Conservation (phyloP, 495 filamentous ascomycete species). For the Alectoria sarmentosa region DNA sequence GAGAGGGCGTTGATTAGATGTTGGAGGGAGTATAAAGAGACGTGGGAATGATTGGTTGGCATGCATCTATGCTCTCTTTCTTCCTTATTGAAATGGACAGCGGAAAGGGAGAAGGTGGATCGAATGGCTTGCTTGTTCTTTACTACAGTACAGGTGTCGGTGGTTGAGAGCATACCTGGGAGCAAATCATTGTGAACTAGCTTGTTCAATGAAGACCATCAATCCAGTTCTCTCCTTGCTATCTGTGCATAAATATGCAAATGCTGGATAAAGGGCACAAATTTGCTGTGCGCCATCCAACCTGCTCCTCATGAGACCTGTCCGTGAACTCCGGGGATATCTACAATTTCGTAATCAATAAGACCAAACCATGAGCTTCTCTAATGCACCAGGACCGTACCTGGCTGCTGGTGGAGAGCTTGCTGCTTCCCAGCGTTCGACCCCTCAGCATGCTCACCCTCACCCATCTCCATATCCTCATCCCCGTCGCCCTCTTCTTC, state of each 20-base stretch:
- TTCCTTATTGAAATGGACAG: too few species aligned
- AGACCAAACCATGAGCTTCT: neutral
- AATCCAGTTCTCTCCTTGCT: neutral
- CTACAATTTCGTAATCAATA: slow-evolving; percentile 7
- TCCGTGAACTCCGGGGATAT: slow-evolving; percentile 16
- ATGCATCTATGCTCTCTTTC: too few species aligned
- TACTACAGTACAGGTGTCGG: too few species aligned
- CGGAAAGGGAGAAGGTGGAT: too few species aligned
- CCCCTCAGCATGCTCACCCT: slow-evolving; percentile 37
- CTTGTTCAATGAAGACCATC: too few species aligned
- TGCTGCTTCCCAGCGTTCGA: slow-evolving; percentile 32
- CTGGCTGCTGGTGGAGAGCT: slow-evolving; percentile 31
- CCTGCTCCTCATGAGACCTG: slow-evolving; percentile 3
- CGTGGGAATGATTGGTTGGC: neutral
- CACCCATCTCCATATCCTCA: slow-evolving; percentile 80
- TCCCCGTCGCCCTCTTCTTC: slow-evolving; percentile 60
- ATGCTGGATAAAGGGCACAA: slow-evolving; percentile 6
- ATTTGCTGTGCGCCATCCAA: neutral
- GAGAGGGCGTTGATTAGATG: neutral
- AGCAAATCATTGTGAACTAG: too few species aligned
- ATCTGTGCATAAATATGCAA: slow-evolving; percentile 11
- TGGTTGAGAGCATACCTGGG: too few species aligned
- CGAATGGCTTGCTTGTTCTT: too few species aligned
- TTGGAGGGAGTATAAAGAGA: slow-evolving; percentile 6
- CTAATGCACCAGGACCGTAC: slow-evolving; percentile 48